Evolutionary conservation across 169 alveolate species (phyloP).

Genomic region (Amoebophrya sp.): DNA sequence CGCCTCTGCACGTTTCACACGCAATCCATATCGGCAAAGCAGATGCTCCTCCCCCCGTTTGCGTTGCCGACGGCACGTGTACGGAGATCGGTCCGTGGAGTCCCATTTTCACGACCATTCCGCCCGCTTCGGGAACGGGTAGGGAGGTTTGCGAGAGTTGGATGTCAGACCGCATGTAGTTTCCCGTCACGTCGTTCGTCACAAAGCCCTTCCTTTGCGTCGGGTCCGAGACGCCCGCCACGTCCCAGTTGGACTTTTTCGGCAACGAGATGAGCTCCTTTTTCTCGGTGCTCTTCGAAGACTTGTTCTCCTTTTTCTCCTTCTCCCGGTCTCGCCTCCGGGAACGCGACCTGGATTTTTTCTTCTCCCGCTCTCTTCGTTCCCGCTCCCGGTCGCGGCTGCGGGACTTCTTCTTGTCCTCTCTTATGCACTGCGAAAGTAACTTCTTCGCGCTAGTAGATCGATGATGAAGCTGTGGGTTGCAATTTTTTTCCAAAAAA

Average conservation of each 20-base stretch:
- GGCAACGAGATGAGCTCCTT: no score
- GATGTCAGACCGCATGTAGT: not conserved
- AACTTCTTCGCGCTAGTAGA: no score
- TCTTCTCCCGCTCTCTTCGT: not conserved
- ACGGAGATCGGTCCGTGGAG: not conserved
- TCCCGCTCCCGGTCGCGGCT: not conserved
- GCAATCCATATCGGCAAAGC: no score
- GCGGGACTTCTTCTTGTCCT: not conserved
- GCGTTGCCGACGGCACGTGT: not conserved
- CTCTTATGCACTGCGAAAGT: not conserved
- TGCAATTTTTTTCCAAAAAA: no score
- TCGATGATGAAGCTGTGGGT: no score
- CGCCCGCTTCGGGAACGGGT: no score
- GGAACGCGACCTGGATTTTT: not conserved
- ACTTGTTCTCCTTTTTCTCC: not conserved
- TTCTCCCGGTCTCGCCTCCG: no score
- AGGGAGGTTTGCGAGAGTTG: not conserved
- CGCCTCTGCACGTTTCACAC: no score
- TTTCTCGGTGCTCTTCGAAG: not conserved
- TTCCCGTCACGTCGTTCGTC: not conserved
- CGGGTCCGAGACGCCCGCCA: not conserved
- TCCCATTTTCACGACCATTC: no score
- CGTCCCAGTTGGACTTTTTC: not conserved
- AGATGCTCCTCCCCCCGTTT: no score
- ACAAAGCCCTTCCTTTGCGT: not conserved